Conservation (phyloP, 108 stramenopile species). For the Aurantiochytrium sp. region DNA sequence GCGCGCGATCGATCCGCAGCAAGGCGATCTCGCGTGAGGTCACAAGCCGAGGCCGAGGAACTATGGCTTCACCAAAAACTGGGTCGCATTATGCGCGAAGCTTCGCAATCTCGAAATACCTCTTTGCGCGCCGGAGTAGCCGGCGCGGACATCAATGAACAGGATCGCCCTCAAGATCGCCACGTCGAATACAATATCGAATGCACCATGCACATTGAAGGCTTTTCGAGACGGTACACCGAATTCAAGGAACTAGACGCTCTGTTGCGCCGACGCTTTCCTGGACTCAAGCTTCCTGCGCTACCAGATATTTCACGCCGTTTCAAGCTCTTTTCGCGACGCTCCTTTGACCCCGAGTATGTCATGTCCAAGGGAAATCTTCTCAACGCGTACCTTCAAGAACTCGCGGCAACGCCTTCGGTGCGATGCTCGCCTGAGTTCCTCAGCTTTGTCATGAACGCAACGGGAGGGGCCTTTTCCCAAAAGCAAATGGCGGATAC, state of each 20-base stretch:
- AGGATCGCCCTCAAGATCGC: not conserved
- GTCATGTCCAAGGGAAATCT: not conserved
- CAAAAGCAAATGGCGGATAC: not conserved
- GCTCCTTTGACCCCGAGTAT: not conserved
- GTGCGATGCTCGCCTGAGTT: not conserved
- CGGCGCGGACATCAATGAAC: not conserved
- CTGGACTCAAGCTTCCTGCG: not conserved
- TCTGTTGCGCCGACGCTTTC: not conserved
- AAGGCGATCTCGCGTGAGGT: not conserved
- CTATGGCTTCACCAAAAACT: not conserved
- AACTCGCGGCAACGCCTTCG: not conserved
- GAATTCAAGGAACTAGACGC: constrained; percentile 4
- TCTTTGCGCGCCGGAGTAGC: not conserved
- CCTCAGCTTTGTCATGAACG: not conserved
- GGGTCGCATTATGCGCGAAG: not conserved
- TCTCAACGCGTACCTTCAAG: not conserved
- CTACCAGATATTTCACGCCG: not conserved
- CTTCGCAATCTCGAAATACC: not conserved
- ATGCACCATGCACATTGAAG: not conserved
- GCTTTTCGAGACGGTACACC: not conserved
- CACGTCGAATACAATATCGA: not conserved
- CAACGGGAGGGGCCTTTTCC: not conserved
- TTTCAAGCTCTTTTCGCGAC: not conserved
- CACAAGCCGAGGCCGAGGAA: not conserved
- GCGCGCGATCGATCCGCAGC: not conserved